Evolutionary conservation across 768 basidiomycete species (phyloP), one percentile per base, ranked within the genome.

Genomic region (Hemileccinum impolitum): DNA sequence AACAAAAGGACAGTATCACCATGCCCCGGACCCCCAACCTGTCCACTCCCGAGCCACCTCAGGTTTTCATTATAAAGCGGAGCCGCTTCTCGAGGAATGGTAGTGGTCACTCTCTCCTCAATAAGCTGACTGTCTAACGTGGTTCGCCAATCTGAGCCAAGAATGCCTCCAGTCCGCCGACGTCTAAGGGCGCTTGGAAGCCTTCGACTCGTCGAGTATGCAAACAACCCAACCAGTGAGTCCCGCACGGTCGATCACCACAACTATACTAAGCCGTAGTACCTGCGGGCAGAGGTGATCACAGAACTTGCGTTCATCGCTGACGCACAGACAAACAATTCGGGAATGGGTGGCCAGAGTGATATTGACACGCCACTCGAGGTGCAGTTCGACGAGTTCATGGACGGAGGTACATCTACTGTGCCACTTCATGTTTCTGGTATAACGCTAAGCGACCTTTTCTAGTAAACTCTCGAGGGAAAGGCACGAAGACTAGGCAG

Each of bases 221-320:
- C 60, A 13, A 63, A 63, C 35, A 59, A 62, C 46, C 62, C 62
- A 26, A 39, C 47, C 25, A 62, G 62, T 64, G 41, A 63, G 62
- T 56, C 8, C 18, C 9, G 3, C 12, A 14, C 0, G 9, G 13
- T 38, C 25, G 17, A 34, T 38, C 25, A 0, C 10, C 30, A 21
- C 4, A 0, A 17, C 17, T 32, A 37, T 18, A 31, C 31, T 31
- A n/a, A 45, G 15, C n/a, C 12, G 37, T 12, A 26, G 4, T 23
- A 23, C 23, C 5, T 34, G 32, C 42, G 53, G 43, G 25, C 48
- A 64, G 64, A 60, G 35, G 58, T 64, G 6, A 50, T 63, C 44
- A 58, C 61, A 12, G 63, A 64, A 40, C 53, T 64, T 15, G 63
- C 63, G 14, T 64, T 61, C 26, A 55, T 56, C 23, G 26, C 56